Evolutionary conservation across 2,329 filamentous ascomycete genomes (phyloP).

Genomic region (Aaosphaeria arxii): DNA sequence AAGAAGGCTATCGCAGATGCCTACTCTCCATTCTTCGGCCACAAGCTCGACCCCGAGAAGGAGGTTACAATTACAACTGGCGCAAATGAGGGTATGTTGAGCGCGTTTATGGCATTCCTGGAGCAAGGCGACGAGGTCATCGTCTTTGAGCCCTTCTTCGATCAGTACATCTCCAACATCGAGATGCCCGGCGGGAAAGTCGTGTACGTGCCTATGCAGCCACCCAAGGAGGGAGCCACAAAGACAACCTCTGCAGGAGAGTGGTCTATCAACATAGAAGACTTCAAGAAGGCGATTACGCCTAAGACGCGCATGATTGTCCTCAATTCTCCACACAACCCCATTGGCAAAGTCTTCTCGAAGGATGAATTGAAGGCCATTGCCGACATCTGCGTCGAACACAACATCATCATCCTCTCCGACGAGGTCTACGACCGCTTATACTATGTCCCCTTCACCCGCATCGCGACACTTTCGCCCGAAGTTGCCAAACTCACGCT

Average conservation of each 20-base stretch:
- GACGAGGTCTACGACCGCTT: constrained; percentile 82
- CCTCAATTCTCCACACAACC: constrained; percentile 85
- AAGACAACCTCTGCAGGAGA: constrained; percentile 81
- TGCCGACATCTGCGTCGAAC: constrained; percentile 83
- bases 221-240: constrained; percentile 74
- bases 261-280: constrained; percentile 82
- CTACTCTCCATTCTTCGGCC: constrained; percentile 86
- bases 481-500: constrained; percentile 85
- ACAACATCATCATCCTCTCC: constrained; percentile 84
- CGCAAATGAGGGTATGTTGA: constrained; percentile 89
- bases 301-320: constrained; percentile 95
- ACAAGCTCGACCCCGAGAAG: constrained; percentile 77
- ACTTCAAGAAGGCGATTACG: constrained; percentile 78
- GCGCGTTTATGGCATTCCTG: constrained; percentile 96
- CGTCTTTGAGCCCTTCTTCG: constrained; percentile 97
- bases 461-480: constrained; percentile 85
- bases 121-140: constrained; percentile 96
- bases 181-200: constrained; percentile 96
- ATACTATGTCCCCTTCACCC: constrained; percentile 92
- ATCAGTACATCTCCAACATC: constrained; percentile 99
- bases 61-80: constrained; percentile 95
- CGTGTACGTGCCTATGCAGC: constrained; percentile 91
- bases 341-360: constrained; percentile 93
- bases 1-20: constrained; percentile 91
- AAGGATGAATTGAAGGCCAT: constrained; percentile 79